These are phyloP conservation scores for Eutrema heterophyllum DNA, from an alignment of 345 rosid species.

Conservation along the genomic window DNA sequence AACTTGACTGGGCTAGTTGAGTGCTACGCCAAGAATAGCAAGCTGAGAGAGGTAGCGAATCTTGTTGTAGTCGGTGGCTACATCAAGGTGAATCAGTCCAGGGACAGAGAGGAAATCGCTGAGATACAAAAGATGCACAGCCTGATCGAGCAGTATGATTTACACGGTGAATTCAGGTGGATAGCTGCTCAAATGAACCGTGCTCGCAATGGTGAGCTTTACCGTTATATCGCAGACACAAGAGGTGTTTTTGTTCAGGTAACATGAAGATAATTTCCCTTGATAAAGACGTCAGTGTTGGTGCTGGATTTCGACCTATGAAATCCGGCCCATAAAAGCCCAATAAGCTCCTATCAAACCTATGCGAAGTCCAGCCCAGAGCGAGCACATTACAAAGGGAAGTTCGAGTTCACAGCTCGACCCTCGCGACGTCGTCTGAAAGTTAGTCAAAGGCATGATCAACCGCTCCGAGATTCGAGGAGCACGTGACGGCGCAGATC, in stretches of 20 bases:
- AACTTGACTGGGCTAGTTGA: constrained; percentile 57
- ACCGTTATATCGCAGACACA: constrained; percentile 49
- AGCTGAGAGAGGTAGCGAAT: constrained; percentile 45
- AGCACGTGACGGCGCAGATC: no score
- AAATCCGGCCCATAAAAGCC: no score
- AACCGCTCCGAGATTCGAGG: no score
- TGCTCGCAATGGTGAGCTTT: constrained; percentile 55
- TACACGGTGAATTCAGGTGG: constrained; percentile 53
- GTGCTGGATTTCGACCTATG: no score
- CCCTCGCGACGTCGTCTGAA: no score
- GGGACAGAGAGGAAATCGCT: constrained; percentile 50
- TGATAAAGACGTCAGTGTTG: neutral
- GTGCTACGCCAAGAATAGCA: constrained; percentile 40
- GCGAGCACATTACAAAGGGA: no score
- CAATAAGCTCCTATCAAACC: no score
- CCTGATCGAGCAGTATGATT: constrained; percentile 40
- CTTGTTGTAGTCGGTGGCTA: constrained; percentile 50
- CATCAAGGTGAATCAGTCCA: constrained; percentile 37
- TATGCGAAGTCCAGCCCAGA: no score
- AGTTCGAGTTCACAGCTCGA: no score
- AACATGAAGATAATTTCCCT: neutral
- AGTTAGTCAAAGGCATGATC: no score
- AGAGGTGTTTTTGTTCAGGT: constrained; percentile 50
- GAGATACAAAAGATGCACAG: constrained; percentile 49
- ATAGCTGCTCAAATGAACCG: constrained; percentile 53